Base-by-base conservation (phyloP, 805 yeast genomes). In the Priceomyces castillae region DNA sequence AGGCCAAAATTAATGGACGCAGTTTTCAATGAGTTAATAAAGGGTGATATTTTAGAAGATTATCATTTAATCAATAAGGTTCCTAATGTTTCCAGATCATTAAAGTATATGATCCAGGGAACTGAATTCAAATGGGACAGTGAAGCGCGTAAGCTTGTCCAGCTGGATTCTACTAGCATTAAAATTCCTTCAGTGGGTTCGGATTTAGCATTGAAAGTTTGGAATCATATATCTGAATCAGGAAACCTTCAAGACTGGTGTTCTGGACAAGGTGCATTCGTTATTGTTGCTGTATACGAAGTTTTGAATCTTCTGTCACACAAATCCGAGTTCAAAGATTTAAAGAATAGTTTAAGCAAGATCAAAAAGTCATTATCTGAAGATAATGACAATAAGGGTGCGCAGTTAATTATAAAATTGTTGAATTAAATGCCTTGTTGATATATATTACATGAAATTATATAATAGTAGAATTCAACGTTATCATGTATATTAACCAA, bases 71-170 rank as follows among this genome's bases (percentile, higher is more conserved):
- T 86, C 52, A 80, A 77, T 53, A 80, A 78, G 57, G 67, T 67
- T 22, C 86, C 94, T 40, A 86, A 83, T 61, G 76, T 86, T 20
- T 74, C 88, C 2, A 80, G 97, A 70, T 70, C 85, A 40, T 65
- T 89, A 50, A 84, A 87, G 62, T 70, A 88, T 0, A 69, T 89
- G 54, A 84, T 89, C 51, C 95, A 86, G 64, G 92, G 90, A 48
- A 90, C 90, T 55, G 87, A 82, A 58, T 88, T 89, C 85, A 82
- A 83, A 57, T 77, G 74, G 57, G 80, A 81, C 53, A 59, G 53
- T 44, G 73, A 61, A 23, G 36, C 59, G 31, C 65, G 79, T 73
- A 52, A 80, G 74, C 64, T 74, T 65, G 56, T 67, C 74, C 38
- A 74, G 56, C 44, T 52, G 5, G 52, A 74, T 35, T 73, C 68